Base-by-base conservation (phyloP, 2,329 filamentous ascomycete species). In the Fusarium scirpi region DNA sequence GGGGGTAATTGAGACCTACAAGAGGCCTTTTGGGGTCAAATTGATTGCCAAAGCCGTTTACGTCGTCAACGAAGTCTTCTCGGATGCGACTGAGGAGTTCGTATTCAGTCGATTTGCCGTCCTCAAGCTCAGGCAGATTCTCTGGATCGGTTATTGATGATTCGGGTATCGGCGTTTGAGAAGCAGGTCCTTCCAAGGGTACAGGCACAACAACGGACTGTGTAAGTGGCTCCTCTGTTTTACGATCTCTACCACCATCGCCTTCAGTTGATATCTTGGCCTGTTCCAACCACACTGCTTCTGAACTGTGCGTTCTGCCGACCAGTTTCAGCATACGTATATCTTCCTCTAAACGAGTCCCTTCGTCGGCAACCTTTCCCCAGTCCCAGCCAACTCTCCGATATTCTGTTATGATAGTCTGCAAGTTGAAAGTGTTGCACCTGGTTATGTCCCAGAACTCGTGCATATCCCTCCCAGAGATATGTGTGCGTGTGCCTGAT, bases 11-110 rank as follows among this genome's bases (percentile, higher is more conserved):
- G 20, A 55, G 18, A 1, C 52, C 27, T 12, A 27, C 30, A 16
- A 55, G 52, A 11, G 52, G 52, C 4, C 20, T 29, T 75, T 73
- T 29, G 76, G 27, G 4, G 53, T 62, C 3, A 2, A 18, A 34
- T 2, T 3, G 1, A 6, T 15, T 5, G 5, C 7, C 20, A 18
- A 52, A 40, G 24, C 48, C 48, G 24, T 12, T 20, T 20, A 52
- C 18, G 9, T 54, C 51, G 10, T 54, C 38, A 20, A 44, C 2
- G 11, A 45, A 45, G 8, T 54, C 51, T 34, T 34, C 32, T 18
- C 32, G 8, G 8, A 34, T 34, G 16, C 32, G 32, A 18, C 8
- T 18, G 32, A 34, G 32, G 32, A 34, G 32, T 34, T 18, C 32
- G 5, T 34, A 34, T 10, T 34, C 32, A 34, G 32, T 18, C 32